A percentile compares a stretch with the other conserved stretches of the same genome.
Conservation (phyloP, 441 rosid species). For the Manihot esculenta region DNA sequence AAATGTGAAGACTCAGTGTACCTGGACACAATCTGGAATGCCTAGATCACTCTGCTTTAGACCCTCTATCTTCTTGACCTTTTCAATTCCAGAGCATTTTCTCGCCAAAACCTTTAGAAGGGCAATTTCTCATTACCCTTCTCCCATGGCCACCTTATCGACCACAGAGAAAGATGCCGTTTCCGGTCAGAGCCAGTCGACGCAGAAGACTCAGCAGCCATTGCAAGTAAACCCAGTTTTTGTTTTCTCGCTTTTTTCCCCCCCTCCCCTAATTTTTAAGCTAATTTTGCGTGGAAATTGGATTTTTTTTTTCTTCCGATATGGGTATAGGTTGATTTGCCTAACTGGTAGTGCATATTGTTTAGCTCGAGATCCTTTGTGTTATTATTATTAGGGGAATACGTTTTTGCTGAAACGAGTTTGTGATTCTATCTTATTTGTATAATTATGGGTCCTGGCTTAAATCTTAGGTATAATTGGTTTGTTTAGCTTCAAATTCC, state of each 20-base stretch:
- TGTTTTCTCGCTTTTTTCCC: slow-evolving; percentile 5
- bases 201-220: slow-evolving; percentile 40
- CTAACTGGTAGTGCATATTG: background rate
- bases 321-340: too few relatives aligned
- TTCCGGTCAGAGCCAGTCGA: slow-evolving; percentile 24
- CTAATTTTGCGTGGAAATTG: background rate
- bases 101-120: background rate
- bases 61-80: slow-evolving; percentile 24
- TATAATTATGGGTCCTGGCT: too few relatives aligned
- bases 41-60: slow-evolving; percentile 35
- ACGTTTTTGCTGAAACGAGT: background rate
- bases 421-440: too few relatives aligned
- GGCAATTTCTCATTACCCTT: slow-evolving; percentile 18
- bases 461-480: too few relatives aligned
- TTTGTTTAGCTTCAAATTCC: too few relatives aligned
- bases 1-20: slow-evolving; percentile 39
- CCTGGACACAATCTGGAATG: slow-evolving; percentile 50
- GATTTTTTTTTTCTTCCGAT: slow-evolving; percentile 8
- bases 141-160: slow-evolving; percentile 44
- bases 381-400: background rate
- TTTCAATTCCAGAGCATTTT: slow-evolving; percentile 25
- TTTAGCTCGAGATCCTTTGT: background rate
- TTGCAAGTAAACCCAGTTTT: slow-evolving; percentile 39
- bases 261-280: slow-evolving; percentile 7
- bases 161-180: slow-evolving; percentile 26